Base-by-base conservation (phyloP, 164 flowering plant species). In the Sextonia rubra region DNA sequence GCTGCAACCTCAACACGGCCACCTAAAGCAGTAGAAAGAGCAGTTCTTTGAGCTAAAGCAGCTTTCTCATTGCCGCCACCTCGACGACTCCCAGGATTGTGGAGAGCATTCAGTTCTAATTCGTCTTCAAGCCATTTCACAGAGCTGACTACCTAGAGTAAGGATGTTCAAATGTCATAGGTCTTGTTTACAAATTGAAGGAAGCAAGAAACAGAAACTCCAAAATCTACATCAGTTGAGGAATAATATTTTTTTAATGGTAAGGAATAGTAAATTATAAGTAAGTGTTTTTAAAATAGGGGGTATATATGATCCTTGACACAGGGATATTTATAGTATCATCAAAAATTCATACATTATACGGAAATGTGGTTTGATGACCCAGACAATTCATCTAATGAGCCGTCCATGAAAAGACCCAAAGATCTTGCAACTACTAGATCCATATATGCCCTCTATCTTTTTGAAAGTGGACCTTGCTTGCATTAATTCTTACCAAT, bases 61-160 rank as follows among this genome's bases (percentile, higher is more conserved):
- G 92, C 98, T 85, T 93, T 96, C 83, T 96, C 99, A 86, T 92
- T 92, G 78, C 92, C 93, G 82, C 83, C 88, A 48, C 97, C 98
- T 71, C 86, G 88, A 78, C 97, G 90, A 79, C 99, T 93, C 61
- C 91, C 94, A 70, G 99, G 97, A 72, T 89, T 96, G 81, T 96
- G 99, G 80, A 96, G 97, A 76, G 99, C 97, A 83, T 96, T 92
- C 47, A 96, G 94, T 83, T 96, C 99, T 83, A 96, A 77, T 81
- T 96, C 99, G 83, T 96, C 99, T 84, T 96, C 99, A 78, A 96
- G 97, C 99, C 99, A 96, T 85, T 96, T 93, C 71, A 96, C 98
- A 2, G 99, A 92, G 84, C 98, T 96, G 63, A 93, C 99, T 82
- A 96, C 99, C 99, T 95, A 81, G 37, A 63, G 30, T 26, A 64